Evolutionary conservation across 1,284 basidiomycete genomes (phyloP).

Genomic region (Ustilago trichophora): DNA sequence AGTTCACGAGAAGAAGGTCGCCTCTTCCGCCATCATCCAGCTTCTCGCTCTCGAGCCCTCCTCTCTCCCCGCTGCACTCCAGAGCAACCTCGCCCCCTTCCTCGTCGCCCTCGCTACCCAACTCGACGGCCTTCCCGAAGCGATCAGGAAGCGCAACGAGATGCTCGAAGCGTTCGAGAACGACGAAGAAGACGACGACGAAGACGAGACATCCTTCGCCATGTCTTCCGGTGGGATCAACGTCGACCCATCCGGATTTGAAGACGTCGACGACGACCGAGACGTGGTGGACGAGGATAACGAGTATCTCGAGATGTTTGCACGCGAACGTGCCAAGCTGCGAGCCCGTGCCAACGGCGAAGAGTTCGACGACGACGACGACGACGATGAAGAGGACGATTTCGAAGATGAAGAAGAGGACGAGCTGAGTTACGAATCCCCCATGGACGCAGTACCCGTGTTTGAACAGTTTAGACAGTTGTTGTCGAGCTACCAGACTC

Average conservation of each 20-base stretch:
- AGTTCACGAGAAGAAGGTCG: conserved; percentile 91
- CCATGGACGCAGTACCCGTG: conserved; percentile 54
- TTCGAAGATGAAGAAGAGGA: conserved; percentile 52
- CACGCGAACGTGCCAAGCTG: conserved; percentile 55
- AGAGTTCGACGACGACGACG: conserved; percentile 44
- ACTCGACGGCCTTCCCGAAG: conserved; percentile 55
- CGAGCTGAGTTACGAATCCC: conserved; percentile 57
- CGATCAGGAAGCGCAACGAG: conserved; percentile 56
- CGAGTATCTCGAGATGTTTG: conserved; percentile 64
- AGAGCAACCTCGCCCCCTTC: conserved; percentile 51
- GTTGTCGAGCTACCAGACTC: conserved; percentile 40
- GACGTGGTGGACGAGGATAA: conserved; percentile 65
- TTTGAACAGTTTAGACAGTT: conserved; percentile 57
- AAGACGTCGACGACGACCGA: conserved; percentile 58
- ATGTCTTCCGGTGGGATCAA: conserved; percentile 15
- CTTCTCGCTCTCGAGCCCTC: conserved; percentile 51
- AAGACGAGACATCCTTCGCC: conserved; percentile 36
- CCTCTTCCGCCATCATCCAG: conserved; percentile 74
- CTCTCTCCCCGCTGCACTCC: conserved; percentile 45
- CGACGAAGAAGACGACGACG: conserved; percentile 51
- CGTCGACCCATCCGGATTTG: conserved; percentile 24
- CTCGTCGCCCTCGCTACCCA: conserved; percentile 50
- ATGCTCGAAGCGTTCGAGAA: conserved; percentile 59
- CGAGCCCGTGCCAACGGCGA: conserved; percentile 50
- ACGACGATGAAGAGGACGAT: conserved; percentile 49